phyloP scores from a whole-genome alignment of 495 filamentous ascomycete species.

The Neurospora africana region DNA sequence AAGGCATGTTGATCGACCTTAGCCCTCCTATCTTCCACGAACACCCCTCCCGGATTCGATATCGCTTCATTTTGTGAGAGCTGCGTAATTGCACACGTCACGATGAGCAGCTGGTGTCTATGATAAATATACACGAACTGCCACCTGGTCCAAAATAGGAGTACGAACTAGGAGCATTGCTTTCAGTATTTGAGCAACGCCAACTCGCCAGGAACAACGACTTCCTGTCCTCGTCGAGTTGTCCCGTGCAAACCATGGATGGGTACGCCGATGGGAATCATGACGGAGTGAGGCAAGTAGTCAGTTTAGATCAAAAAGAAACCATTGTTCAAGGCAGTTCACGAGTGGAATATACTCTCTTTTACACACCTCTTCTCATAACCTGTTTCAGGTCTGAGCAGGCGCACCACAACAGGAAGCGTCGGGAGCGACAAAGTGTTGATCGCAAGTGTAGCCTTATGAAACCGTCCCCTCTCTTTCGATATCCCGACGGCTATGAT shows the following conservation, averaged over 20 bases:
- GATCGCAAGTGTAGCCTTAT: background rate
- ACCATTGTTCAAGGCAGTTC: background rate
- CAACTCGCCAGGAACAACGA: background rate
- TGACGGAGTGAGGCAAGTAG: background rate
- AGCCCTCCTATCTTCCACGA: background rate
- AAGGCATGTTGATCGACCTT: background rate
- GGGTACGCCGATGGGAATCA: background rate
- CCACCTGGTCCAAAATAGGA: background rate
- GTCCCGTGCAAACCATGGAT: background rate
- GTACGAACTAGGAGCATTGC: background rate
- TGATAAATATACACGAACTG: background rate
- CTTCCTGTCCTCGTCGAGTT: background rate
- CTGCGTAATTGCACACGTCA: background rate
- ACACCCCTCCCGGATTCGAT: background rate
- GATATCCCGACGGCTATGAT: background rate
- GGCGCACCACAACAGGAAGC: background rate
- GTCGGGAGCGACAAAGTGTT: background rate
- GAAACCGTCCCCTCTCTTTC: background rate
- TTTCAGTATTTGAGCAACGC: background rate
- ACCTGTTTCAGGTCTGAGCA: background rate
- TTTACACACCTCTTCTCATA: background rate
- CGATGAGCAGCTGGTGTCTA: background rate
- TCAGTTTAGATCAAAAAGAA: background rate
- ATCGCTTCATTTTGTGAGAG: background rate
- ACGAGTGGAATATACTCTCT: background rate